Percentiles rank a stretch among this genome's conserved stretches.
phyloP scores from a whole-genome alignment of 2,329 filamentous ascomycete genomes.

The Clarireedia paspali region DNA sequence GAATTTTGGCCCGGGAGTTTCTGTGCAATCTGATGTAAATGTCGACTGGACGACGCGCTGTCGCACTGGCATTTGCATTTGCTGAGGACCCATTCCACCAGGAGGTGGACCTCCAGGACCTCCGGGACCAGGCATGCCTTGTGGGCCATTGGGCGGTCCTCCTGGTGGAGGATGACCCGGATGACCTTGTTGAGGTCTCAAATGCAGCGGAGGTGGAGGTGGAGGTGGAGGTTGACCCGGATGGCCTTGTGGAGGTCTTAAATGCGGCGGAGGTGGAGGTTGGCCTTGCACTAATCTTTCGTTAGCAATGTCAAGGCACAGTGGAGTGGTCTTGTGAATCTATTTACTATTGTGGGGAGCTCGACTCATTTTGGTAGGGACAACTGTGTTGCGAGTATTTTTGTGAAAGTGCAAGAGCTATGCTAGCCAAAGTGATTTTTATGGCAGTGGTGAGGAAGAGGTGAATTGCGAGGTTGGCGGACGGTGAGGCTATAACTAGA shows the following conservation, averaged over 20 bases:
- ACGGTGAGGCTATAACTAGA: conserved; percentile 2
- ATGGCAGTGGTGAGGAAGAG: background rate
- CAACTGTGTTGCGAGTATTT: no score
- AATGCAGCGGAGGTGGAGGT: background rate
- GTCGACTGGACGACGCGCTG: conserved; percentile 4
- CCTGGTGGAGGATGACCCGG: background rate
- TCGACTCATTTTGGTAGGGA: no score
- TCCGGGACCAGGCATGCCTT: background rate
- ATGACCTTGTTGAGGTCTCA: background rate
- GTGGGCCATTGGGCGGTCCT: background rate
- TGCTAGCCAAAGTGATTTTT: no score
- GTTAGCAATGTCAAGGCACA: background rate
- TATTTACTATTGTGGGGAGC: no score
- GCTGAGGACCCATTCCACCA: background rate
- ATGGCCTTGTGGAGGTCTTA: background rate
- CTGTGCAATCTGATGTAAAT: background rate
- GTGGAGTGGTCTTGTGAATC: background rate
- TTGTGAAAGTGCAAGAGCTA: no score
- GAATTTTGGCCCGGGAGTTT: background rate
- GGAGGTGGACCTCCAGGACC: background rate
- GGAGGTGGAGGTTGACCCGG: background rate
- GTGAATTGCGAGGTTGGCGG: background rate
- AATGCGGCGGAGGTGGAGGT: no score
- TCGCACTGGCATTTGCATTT: conserved; percentile 6
- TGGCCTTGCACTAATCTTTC: background rate